Evolutionary conservation across 2,329 filamentous ascomycete genomes (phyloP).

Genomic region (Elsinoe necatrix): DNA sequence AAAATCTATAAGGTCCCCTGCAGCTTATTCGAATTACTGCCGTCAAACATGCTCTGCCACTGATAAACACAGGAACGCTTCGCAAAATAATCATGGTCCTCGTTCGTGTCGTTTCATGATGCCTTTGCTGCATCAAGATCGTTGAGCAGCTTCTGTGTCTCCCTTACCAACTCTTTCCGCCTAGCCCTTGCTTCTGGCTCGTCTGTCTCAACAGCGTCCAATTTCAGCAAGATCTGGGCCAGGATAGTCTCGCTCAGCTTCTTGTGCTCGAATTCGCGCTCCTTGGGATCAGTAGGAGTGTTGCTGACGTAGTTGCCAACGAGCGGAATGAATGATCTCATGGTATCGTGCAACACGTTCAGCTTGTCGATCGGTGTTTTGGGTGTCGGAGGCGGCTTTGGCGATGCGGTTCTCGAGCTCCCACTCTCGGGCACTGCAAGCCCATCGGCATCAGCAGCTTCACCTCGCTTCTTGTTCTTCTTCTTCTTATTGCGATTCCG

Average conservation of each 20-base stretch:
- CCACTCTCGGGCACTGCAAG: slow-evolving; percentile 28
- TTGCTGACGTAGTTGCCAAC: slow-evolving; percentile 53
- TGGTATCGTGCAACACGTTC: slow-evolving; percentile 55
- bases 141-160: slow-evolving; percentile 59
- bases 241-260: slow-evolving; percentile 67
- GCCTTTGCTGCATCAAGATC: slow-evolving; percentile 47
- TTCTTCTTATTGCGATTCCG: slow-evolving; percentile 39
- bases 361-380: slow-evolving; percentile 53
- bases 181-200: slow-evolving; percentile 54
- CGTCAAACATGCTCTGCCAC: not conserved
- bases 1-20: not conserved
- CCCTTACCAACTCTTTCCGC: slow-evolving; percentile 64
- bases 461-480: slow-evolving; percentile 33
- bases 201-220: slow-evolving; percentile 67
- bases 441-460: slow-evolving; percentile 26
- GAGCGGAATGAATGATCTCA: slow-evolving; percentile 56
- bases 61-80: not conserved
- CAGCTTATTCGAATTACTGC: not conserved
- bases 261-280: slow-evolving; percentile 65
- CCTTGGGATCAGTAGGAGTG: slow-evolving; percentile 58
- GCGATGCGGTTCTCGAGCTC: slow-evolving; percentile 32
- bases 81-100: not conserved
- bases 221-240: slow-evolving; percentile 65
- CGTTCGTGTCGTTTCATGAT: not conserved
- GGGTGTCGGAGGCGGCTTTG: slow-evolving; percentile 30